These are phyloP conservation scores for Arthrobotrys conoides DNA, from an alignment of 2,329 filamentous ascomycete species.

Conservation along the genomic window DNA sequence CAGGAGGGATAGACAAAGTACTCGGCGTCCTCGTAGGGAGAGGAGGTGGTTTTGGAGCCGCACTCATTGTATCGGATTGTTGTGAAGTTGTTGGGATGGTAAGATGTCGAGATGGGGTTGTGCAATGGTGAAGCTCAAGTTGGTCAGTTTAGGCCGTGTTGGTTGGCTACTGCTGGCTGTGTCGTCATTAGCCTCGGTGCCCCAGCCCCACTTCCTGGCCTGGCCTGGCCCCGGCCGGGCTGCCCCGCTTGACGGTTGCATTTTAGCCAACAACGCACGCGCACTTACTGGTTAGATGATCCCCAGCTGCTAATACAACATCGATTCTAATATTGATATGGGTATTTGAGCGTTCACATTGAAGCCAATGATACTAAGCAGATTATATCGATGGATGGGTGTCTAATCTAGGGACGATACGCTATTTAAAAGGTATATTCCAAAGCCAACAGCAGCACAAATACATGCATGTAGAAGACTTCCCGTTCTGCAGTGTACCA, in stretches of 20 bases:
- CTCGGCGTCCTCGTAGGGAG: conserved; percentile 52
- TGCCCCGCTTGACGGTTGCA: conserved; percentile 25
- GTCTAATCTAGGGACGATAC: no score
- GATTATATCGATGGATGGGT: no score
- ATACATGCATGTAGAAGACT: no score
- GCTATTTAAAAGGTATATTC: no score
- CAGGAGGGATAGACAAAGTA: conserved; percentile 41
- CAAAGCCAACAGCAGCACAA: no score
- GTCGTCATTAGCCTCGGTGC: conserved; percentile 51
- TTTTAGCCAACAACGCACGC: conserved; percentile 22
- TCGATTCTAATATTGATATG: neutral
- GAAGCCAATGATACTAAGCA: no score
- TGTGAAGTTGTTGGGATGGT: conserved; percentile 9
- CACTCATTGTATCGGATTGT: conserved; percentile 46
- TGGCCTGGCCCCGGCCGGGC: conserved; percentile 6
- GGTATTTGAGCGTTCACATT: no score
- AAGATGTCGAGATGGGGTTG: conserved; percentile 17
- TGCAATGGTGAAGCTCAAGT: conserved; percentile 12
- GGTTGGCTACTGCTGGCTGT: conserved; percentile 21
- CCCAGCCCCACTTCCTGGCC: conserved; percentile 29
- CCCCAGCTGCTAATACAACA: no score
- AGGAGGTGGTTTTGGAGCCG: conserved; percentile 47
- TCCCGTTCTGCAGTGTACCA: no score
- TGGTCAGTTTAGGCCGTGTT: conserved; percentile 22
- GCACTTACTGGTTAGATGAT: no score